Base-by-base conservation (phyloP, 768 basidiomycete genomes). In the Jaapia argillacea region DNA sequence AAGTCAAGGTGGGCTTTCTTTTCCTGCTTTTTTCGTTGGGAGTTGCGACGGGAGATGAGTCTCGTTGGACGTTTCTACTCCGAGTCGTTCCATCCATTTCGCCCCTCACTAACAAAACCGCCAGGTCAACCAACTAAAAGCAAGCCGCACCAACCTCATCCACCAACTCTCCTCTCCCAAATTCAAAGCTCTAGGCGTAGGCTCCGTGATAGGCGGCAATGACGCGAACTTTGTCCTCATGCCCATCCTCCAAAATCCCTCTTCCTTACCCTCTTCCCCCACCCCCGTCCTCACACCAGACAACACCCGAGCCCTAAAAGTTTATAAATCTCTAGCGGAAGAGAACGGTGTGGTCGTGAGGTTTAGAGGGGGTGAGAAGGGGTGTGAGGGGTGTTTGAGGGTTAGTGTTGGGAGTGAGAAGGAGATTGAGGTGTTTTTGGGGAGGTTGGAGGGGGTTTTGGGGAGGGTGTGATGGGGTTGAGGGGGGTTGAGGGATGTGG, bases 201-300 rank as follows among this genome's bases (percentile, higher is more conserved):
- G 89, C 1, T 31, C 59, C 7, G 66, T 72, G 6, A 78, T 97
- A 22, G 94, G 96, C 0, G 81, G 74, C 0, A 85, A 84, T 58
- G 68, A 92, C 55, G 92, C 90, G 14, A 99, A 99, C 60, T 99
- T 99, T 55, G 57, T 98, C 25, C 38, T 98, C 54, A 72, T 89
- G 0, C 88, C 87, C 10, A 69, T 98, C 20, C 64, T 89, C 6
- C 70, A 70, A 35, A 65, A 62, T 7, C 10, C 7, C 37, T 7
- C 7, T 7, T 21, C 7, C 13, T 33, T 33, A 33, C 31, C 31
- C 10, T 10, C 16, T 33, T 16, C 16, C 10, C 16, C 31, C 23
- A 62, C 61, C 12, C 58, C 63, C 4, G 53, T 48, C 23, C 63
- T 60, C 3, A 53, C 59, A 42, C 71, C 75, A 0, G 81, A 86